Evolutionary conservation across 1,139 yeast genomes (phyloP).

Genomic region (Sugiyamaella neomexicana): DNA sequence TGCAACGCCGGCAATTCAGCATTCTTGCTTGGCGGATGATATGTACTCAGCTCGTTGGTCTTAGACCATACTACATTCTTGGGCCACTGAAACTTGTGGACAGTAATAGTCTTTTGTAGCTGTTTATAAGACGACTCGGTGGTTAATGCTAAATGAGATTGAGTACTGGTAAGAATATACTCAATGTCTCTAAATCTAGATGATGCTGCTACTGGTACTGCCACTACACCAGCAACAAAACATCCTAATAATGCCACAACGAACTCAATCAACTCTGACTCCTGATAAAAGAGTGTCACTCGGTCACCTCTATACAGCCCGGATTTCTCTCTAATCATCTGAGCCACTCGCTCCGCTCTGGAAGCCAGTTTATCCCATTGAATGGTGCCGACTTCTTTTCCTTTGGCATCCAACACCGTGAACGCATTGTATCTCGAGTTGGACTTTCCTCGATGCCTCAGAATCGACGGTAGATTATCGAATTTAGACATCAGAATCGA

Average conservation of each 20-base stretch:
- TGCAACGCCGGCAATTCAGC: slow-evolving; percentile 65
- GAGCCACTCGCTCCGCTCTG: slow-evolving; percentile 85
- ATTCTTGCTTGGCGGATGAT: slow-evolving; percentile 56
- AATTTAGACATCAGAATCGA: slow-evolving; percentile 42
- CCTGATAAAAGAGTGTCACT: slow-evolving; percentile 80
- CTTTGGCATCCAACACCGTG: slow-evolving; percentile 68
- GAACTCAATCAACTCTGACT: slow-evolving; percentile 81
- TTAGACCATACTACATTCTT: slow-evolving; percentile 70
- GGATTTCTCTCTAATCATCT: slow-evolving; percentile 74
- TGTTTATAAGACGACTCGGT: slow-evolving; percentile 76
- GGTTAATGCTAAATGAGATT: slow-evolving; percentile 73
- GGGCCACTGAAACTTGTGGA: slow-evolving; percentile 54
- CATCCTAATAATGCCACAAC: slow-evolving; percentile 87
- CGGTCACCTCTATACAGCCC: slow-evolving; percentile 78
- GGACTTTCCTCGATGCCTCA: slow-evolving; percentile 67
- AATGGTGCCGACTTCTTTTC: slow-evolving; percentile 73
- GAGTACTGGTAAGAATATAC: slow-evolving; percentile 71
- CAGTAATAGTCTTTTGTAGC: slow-evolving; percentile 57
- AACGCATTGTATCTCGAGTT: slow-evolving; percentile 73
- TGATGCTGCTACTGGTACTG: slow-evolving; percentile 86
- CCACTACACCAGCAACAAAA: slow-evolving; percentile 89
- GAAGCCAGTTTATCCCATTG: slow-evolving; percentile 89
- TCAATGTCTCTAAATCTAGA: slow-evolving; percentile 64
- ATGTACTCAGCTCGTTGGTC: slow-evolving; percentile 84
- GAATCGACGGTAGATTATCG: slow-evolving; percentile 67